Conservation (phyloP, 192 early-diverging fungal genomes). For the Paraglomus occultum region DNA sequence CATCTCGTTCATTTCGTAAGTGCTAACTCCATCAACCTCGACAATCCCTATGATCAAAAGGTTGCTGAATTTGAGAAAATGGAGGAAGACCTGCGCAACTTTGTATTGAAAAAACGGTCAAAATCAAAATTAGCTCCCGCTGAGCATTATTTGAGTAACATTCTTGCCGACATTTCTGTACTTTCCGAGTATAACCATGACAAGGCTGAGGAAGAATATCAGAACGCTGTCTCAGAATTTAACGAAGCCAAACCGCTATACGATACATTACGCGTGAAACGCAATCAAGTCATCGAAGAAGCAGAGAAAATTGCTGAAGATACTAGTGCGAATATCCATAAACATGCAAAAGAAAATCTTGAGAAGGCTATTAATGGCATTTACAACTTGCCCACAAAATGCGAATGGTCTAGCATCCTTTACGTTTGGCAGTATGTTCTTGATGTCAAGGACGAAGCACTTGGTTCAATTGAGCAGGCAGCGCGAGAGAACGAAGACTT, state of each 20-base stretch:
- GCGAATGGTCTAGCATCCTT: conserved; percentile 79
- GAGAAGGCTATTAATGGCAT: conserved; percentile 63
- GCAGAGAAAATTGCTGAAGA: conserved; percentile 61
- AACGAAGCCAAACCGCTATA: conserved; percentile 69
- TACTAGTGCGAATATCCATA: conserved; percentile 57
- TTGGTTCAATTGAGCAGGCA: conserved; percentile 60
- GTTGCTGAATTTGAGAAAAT: conserved; percentile 70
- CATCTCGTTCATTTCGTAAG: conserved; percentile 98
- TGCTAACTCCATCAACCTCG: conserved; percentile 51
- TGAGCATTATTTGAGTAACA: conserved; percentile 84
- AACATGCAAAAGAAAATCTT: conserved; percentile 37
- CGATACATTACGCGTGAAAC: conserved; percentile 71
- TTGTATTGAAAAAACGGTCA: conserved; percentile 93
- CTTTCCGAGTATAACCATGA: conserved; percentile 71
- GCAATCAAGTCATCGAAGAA: conserved; percentile 64
- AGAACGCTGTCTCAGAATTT: conserved; percentile 61
- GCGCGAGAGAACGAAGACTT: conserved; percentile 59
- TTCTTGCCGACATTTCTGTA: conserved; percentile 76
- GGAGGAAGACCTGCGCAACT: conserved; percentile 84
- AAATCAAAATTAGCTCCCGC: conserved; percentile 94
- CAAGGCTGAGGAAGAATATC: conserved; percentile 55
- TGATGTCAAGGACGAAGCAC: conserved; percentile 70
- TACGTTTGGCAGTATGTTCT: conserved; percentile 87
- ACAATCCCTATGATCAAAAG: conserved; percentile 16
- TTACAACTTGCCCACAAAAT: conserved; percentile 59